Percentiles rank a stretch among this genome's conserved stretches.
phyloP scores from a whole-genome alignment of 768 basidiomycete species.

The Mycena maculata region DNA sequence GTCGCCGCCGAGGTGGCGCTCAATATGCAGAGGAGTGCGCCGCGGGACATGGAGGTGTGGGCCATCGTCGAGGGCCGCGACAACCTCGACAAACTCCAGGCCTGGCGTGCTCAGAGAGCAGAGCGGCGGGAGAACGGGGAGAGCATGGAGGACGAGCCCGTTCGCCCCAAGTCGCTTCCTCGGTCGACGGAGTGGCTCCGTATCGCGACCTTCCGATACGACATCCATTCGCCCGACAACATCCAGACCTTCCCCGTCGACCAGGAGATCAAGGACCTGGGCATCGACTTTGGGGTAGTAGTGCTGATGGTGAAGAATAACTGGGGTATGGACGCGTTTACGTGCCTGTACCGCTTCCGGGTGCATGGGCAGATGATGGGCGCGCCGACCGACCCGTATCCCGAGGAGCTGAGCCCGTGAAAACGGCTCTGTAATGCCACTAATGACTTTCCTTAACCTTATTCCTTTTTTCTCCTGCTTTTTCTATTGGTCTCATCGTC shows the following conservation, averaged over 20 bases:
- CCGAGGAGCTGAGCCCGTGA: constrained; percentile 40
- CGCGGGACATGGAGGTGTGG: constrained; percentile 92
- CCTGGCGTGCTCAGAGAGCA: constrained; percentile 63
- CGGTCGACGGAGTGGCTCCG: constrained; percentile 64
- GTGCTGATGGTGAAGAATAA: constrained; percentile 84
- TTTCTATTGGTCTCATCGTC: constrained; percentile 15
- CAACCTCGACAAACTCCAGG: constrained; percentile 69
- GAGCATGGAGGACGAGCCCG: constrained; percentile 47
- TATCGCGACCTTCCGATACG: constrained; percentile 76
- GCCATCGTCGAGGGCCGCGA: constrained; percentile 84
- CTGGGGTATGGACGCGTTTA: constrained; percentile 86
- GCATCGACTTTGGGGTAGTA: constrained; percentile 87
- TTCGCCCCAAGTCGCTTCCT: constrained; percentile 63
- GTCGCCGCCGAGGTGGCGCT: constrained; percentile 84
- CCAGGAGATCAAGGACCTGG: constrained; percentile 72
- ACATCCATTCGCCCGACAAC: constrained; percentile 64
- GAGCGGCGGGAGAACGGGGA: constrained; percentile 46
- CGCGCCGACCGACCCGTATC: constrained; percentile 51
- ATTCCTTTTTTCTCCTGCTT: constrained; percentile 28
- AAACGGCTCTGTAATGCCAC: constrained; percentile 18
- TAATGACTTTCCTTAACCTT: constrained; percentile 35
- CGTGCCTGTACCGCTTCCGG: constrained; percentile 89
- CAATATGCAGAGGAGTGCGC: constrained; percentile 80
- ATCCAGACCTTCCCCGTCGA: constrained; percentile 87
- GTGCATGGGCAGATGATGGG: constrained; percentile 75